Percentiles rank a stretch among this genome's conserved stretches.
phyloP scores from a whole-genome alignment of 176 grass and related monocot genomes.

The Chrysopogon serrulatus region DNA sequence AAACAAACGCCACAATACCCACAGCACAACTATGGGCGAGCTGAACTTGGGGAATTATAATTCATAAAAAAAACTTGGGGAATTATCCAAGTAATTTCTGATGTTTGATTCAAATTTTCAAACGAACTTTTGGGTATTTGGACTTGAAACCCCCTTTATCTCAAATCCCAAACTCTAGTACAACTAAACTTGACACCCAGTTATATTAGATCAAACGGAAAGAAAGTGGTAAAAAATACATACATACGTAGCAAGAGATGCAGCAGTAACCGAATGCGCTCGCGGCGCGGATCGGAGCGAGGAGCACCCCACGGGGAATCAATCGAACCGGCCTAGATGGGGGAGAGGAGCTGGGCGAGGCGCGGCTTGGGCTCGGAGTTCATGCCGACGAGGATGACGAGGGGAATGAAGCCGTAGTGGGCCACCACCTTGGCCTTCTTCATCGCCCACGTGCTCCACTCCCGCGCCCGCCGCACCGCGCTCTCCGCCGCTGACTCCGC shows the following conservation, averaged over 20 bases:
- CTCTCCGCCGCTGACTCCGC: slow-evolving; percentile 1
- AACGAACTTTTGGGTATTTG: not conserved
- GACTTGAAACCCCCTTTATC: not conserved
- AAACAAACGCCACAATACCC: no score
- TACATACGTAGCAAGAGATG: not conserved
- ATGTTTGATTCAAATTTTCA: not conserved
- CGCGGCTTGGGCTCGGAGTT: slow-evolving; percentile 55
- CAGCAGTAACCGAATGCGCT: not conserved
- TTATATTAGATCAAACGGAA: slow-evolving; percentile 26
- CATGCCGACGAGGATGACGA: slow-evolving; percentile 63
- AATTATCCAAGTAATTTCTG: not conserved
- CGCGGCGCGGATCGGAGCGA: slow-evolving; percentile 15
- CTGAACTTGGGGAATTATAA: not conserved
- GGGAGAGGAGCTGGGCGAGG: slow-evolving; percentile 52
- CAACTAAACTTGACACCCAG: not conserved
- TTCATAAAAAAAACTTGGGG: no score
- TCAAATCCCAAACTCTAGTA: not conserved
- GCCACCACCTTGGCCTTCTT: slow-evolving; percentile 69
- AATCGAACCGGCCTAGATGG: slow-evolving; percentile 42
- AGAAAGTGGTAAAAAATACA: not conserved
- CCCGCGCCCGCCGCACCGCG: slow-evolving; percentile 22
- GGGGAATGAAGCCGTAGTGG: slow-evolving; percentile 72
- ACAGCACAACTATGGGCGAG: no score
- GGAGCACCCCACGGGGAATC: slow-evolving; percentile 5
- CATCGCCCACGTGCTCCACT: slow-evolving; percentile 71